A percentile compares a stretch with the other conserved stretches of the same genome.
Evolutionary conservation across 2,329 filamentous ascomycete genomes (phyloP).

Genomic region (Triangularia verruculosa): DNA sequence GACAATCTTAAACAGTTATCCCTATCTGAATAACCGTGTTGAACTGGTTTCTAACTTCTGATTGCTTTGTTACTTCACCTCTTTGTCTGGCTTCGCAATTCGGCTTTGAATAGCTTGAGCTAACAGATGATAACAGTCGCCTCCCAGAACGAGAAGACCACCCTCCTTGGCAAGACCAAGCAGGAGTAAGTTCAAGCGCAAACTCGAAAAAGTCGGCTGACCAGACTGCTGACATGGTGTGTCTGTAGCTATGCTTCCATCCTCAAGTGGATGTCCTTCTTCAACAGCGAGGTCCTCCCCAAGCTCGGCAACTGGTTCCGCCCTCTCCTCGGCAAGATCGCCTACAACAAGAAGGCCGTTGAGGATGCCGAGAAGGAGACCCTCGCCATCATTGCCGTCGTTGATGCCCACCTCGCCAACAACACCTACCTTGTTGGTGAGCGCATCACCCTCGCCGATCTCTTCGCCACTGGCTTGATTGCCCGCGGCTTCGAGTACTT

Average conservation of each 20-base stretch:
- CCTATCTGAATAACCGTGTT: conserved; percentile 91
- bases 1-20: conserved; percentile 88
- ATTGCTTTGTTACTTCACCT: conserved; percentile 40
- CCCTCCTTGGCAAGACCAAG: conserved; percentile 99
- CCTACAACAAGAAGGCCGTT: conserved; percentile 98
- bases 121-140: conserved; percentile 63
- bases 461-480: conserved; percentile 78
- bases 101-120: conserved; percentile 11
- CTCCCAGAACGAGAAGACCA: conserved; percentile 99
- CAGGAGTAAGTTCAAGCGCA: conserved; percentile 69
- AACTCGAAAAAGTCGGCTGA: neutral
- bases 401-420: conserved; percentile 84
- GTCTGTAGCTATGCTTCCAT: conserved; percentile 78
- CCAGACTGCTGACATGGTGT: conserved; percentile 8
- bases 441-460: conserved; percentile 92
- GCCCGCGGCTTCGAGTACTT: conserved; percentile 89
- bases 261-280: conserved; percentile 96
- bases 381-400: conserved; percentile 64
- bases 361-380: conserved; percentile 73
- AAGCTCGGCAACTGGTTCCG: conserved; percentile 76
- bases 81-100: conserved; percentile 31
- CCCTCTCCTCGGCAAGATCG: conserved; percentile 74
- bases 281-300: conserved; percentile 81
- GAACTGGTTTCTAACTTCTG: conserved; percentile 84
- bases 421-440: conserved; percentile 98